These are phyloP conservation scores for Myriosclerotinia duriaeana DNA, from an alignment of 2,329 filamentous ascomycete species.

Conservation along the genomic window DNA sequence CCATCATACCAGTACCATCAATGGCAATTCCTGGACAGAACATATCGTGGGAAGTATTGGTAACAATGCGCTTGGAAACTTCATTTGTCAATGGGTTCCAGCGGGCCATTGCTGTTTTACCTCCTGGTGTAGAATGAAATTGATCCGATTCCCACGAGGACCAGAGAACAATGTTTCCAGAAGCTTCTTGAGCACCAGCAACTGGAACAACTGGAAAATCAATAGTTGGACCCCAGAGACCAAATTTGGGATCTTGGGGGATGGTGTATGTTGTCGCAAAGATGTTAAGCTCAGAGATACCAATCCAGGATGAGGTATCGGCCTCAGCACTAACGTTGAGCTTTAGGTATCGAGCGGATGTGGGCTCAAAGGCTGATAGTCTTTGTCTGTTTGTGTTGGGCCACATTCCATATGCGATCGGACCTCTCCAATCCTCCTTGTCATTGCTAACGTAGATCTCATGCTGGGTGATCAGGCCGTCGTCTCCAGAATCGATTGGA, in stretches of 20 bases:
- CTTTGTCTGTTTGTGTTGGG: slow-evolving; percentile 11
- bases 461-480: slow-evolving; percentile 10
- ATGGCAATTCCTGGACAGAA: slow-evolving; percentile 15
- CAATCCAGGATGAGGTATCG: background rate
- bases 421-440: background rate
- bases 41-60: slow-evolving; percentile 14
- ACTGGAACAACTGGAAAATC: slow-evolving; percentile 17
- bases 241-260: slow-evolving; percentile 1
- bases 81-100: background rate
- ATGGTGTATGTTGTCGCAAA: slow-evolving; percentile 14
- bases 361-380: slow-evolving; percentile 10
- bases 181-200: slow-evolving; percentile 16
- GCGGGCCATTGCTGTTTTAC: slow-evolving; percentile 9
- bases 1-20: slow-evolving; percentile 12
- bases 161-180: slow-evolving; percentile 10
- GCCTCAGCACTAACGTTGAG: background rate
- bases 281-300: slow-evolving; percentile 7
- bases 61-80: slow-evolving; percentile 13
- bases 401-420: slow-evolving; percentile 13
- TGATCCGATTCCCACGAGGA: slow-evolving; percentile 14
- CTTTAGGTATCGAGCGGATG: slow-evolving; percentile 8
- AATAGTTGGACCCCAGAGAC: slow-evolving; percentile 8
- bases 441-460: slow-evolving; percentile 1
- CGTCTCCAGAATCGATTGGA: background rate
- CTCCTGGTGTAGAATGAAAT: slow-evolving; percentile 10